Percentiles rank a stretch among this genome's conserved stretches.
Evolutionary conservation across 495 filamentous ascomycete species (phyloP).

Genomic region (Penicillium coprophilum): DNA sequence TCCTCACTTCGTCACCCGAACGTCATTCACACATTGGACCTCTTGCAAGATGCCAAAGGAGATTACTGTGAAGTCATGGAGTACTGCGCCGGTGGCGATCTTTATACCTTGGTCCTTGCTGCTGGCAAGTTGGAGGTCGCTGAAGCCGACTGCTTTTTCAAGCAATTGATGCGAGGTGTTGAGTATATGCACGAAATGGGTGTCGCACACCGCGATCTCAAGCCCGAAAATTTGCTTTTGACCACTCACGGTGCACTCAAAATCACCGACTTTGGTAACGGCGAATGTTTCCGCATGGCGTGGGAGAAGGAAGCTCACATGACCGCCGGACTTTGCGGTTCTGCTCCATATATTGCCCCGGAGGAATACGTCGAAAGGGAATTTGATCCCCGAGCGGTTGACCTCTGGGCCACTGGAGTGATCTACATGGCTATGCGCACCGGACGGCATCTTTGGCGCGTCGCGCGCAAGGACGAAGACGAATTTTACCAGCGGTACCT

Average conservation of each 20-base stretch:
- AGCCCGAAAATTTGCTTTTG: slow-evolving; percentile 94
- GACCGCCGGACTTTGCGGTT: slow-evolving; percentile 95
- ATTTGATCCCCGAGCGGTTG: slow-evolving; percentile 94
- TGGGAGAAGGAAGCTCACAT: slow-evolving; percentile 98
- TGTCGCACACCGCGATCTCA: slow-evolving; percentile 94
- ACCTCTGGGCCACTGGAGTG: slow-evolving; percentile 96
- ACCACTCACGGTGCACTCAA: slow-evolving; percentile 94
- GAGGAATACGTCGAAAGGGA: slow-evolving; percentile 95
- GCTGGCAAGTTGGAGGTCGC: slow-evolving; percentile 89
- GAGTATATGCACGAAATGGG: slow-evolving; percentile 99
- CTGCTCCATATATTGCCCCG: slow-evolving; percentile 94
- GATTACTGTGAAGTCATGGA: slow-evolving; percentile 99
- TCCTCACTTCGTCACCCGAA: slow-evolving; percentile 96
- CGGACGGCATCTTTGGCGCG: slow-evolving; percentile 91
- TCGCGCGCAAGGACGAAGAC: slow-evolving; percentile 92
- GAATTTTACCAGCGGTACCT: slow-evolving; percentile 95
- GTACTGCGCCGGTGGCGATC: slow-evolving; percentile 93
- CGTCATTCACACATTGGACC: slow-evolving; percentile 95
- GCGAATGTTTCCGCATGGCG: slow-evolving; percentile 99
- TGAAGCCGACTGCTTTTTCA: slow-evolving; percentile 98
- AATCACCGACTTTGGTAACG: slow-evolving; percentile 98
- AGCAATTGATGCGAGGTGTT: slow-evolving; percentile 98
- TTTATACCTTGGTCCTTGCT: slow-evolving; percentile 91
- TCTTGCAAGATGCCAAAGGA: slow-evolving; percentile 92
- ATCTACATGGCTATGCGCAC: slow-evolving; percentile 99